Percentiles rank a stretch among this genome's conserved stretches.
Evolutionary conservation across 768 basidiomycete genomes (phyloP).

Genomic region (Mycena metata): DNA sequence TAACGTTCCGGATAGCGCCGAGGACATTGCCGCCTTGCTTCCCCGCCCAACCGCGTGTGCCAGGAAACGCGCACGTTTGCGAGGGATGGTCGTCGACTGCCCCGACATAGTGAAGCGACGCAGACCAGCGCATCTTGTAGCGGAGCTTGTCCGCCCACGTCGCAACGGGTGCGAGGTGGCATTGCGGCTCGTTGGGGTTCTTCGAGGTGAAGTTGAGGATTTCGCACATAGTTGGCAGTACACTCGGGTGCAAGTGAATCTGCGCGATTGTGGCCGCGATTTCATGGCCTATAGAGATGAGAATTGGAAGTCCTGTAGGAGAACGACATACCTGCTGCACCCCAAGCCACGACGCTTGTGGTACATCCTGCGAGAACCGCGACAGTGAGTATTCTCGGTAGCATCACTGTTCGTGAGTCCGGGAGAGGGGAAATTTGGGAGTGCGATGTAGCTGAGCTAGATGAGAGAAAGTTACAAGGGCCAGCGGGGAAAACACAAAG

Average conservation of each 20-base stretch:
- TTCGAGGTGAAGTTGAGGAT: constrained; percentile 70
- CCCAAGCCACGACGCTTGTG: constrained; percentile 52
- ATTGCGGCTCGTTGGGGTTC: constrained; percentile 59
- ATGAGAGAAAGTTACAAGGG: neutral
- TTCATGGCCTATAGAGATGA: constrained; percentile 76
- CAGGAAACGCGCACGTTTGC: constrained; percentile 82
- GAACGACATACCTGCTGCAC: constrained; percentile 53
- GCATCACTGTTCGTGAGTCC: constrained; percentile 1
- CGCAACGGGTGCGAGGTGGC: constrained; percentile 87
- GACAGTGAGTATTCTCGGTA: constrained; percentile 3
- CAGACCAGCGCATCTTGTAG: constrained; percentile 77
- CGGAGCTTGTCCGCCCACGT: constrained; percentile 89
- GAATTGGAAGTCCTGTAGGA: neutral
- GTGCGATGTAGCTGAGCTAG: too few species aligned
- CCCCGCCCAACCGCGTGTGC: constrained; percentile 80
- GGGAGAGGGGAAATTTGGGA: neutral
- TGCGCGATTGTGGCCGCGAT: constrained; percentile 95
- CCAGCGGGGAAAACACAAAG: too few species aligned
- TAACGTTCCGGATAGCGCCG: constrained; percentile 83
- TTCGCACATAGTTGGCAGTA: constrained; percentile 73
- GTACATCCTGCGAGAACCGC: constrained; percentile 28
- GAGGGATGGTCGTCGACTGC: constrained; percentile 84
- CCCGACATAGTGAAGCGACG: constrained; percentile 80
- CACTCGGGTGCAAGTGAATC: constrained; percentile 85
- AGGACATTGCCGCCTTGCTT: constrained; percentile 72